Percentiles rank a stretch among this genome's conserved stretches.
Conservation (phyloP, 306 rosid genomes). For the Aeschynomene evenia region DNA sequence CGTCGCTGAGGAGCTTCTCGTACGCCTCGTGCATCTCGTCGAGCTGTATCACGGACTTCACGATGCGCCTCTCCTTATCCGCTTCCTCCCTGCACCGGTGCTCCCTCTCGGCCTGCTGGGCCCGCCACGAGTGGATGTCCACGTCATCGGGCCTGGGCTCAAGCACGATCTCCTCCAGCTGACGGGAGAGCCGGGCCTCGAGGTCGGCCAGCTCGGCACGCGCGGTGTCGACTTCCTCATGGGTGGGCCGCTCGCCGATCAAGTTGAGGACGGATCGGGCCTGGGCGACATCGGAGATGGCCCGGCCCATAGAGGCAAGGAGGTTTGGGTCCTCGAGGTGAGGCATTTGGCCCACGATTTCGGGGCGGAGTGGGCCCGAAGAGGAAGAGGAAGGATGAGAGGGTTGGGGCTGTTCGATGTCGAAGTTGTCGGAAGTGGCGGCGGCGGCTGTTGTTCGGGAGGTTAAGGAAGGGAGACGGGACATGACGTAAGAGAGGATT, state of each 20-base stretch:
- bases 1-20: constrained; percentile 72
- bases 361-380: background rate
- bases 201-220: constrained; percentile 48
- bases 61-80: constrained; percentile 57
- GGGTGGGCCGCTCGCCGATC: constrained; percentile 81
- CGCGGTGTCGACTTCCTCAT: constrained; percentile 70
- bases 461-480: constrained; percentile 59
- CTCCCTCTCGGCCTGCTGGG: constrained; percentile 61
- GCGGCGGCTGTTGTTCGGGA: constrained; percentile 5
- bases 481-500: constrained; percentile 79
- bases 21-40: constrained; percentile 86
- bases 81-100: constrained; percentile 47
- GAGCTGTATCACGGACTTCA: constrained; percentile 59
- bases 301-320: constrained; percentile 62
- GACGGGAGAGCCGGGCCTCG: constrained; percentile 53
- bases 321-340: constrained; percentile 62
- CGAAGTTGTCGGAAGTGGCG: constrained; percentile 25
- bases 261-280: constrained; percentile 69
- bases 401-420: constrained; percentile 55
- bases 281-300: constrained; percentile 66
- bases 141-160: constrained; percentile 64
- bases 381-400: constrained; percentile 29
- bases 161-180: constrained; percentile 62
- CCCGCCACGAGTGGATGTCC: constrained; percentile 63
- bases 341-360: constrained; percentile 56